Evolutionary conservation across 2,329 filamentous ascomycete genomes (phyloP), one percentile per base, ranked within the genome.

Genomic region (Pyricularia pennisetigena): DNA sequence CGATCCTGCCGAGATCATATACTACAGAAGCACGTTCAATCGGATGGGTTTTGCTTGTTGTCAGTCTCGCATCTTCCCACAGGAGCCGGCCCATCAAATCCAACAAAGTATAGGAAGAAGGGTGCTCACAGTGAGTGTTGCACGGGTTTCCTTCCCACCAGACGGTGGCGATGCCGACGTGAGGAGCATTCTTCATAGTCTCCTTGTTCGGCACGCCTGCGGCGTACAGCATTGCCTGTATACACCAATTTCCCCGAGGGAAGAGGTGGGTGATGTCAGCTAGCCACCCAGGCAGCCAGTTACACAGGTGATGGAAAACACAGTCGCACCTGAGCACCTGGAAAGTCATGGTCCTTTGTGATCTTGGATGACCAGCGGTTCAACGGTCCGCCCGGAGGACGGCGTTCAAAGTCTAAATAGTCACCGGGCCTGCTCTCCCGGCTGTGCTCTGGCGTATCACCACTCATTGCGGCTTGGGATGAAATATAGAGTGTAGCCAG

Each of bases 61-160:
- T 67, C 29, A 67, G 65, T 29, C 54, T 30, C 23, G 14, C 10
- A 9, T 32, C 26, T 20, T 20, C 5, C 7, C 8, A 30, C n/a
- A n/a, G n/a, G 41, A n/a, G n/a, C 23, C 8, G 12, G 41, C 8
- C 12, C 41, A 29, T 10, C 4, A 57, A 23, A 24, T 14, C 30
- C 1, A 28, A 30, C 26, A 57, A 14, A 23, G 16, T 9, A 49
- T 3, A 49, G 16, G 3, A 59, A 7, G 12, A 57, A 29, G 5
- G n/a, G 7, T n/a, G 30, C 78, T 77, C 73, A 82, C 80, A 75
- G 73, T 82, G 79, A 41, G 78, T 81, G 72, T 97, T 97, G 87
- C 94, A 97, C 54, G 94, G 92, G 76, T 97, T 97, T 30, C 94
- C 94, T 79, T 97, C 93, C 94, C 94, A 98, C 94, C 94, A 97